Evolutionary conservation across 768 basidiomycete species (phyloP).

Genomic region (Mycena epipterygia): DNA sequence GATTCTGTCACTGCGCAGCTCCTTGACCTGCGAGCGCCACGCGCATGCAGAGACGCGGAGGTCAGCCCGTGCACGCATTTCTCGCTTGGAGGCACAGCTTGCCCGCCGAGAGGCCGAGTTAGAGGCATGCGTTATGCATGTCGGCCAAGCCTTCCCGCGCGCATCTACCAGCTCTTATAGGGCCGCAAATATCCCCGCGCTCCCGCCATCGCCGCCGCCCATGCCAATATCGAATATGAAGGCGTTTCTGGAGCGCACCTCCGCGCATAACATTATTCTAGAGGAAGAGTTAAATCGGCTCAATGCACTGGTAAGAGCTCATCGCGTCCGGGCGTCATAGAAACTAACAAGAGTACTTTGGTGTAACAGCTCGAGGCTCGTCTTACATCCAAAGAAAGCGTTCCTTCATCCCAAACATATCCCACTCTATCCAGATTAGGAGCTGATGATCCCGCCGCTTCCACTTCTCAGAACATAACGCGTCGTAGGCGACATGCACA

Average conservation of each 20-base stretch:
- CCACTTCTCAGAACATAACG: not conserved
- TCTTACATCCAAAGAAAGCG: not conserved
- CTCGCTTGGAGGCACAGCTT: conserved; percentile 64
- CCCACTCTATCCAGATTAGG: no score
- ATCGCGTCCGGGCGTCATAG: not conserved
- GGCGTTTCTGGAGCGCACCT: not conserved
- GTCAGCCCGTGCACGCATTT: conserved; percentile 56
- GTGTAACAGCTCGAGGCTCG: not conserved
- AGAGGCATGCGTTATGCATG: conserved; percentile 37
- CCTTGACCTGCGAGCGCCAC: conserved; percentile 60
- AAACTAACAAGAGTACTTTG: not conserved
- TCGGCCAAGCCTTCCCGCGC: conserved; percentile 7
- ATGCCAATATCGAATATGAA: not conserved
- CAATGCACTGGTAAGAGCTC: not conserved
- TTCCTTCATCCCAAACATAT: no score
- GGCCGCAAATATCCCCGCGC: not conserved
- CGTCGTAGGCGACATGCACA: not conserved
- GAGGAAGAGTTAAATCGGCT: conserved; percentile 6
- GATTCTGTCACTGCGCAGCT: conserved; percentile 56
- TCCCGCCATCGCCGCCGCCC: not conserved
- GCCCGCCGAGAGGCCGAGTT: conserved; percentile 71
- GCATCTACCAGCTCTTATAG: not conserved
- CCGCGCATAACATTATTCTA: not conserved
- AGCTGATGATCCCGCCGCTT: not conserved
- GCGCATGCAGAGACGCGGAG: conserved; percentile 57